Base-by-base conservation (phyloP, 1,139 yeast species). In the Lodderomyces jiufengensis region DNA sequence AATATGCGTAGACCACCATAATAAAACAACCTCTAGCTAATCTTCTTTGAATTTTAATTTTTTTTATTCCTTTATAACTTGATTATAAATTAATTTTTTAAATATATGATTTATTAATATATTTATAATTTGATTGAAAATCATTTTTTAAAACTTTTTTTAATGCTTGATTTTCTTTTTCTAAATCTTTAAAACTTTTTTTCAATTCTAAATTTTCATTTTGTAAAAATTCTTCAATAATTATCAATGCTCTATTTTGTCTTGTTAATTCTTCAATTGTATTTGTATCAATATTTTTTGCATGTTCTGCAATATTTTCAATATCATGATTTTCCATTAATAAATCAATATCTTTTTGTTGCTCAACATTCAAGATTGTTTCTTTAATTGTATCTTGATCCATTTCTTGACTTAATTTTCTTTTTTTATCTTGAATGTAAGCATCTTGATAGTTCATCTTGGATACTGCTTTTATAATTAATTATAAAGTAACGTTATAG, bases 401-500 rank as follows among this genome's bases (percentile, higher is more conserved):
- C 29, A 39, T 34, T 21, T 38, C 44, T 33, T 44, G 38, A 24
- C 39, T 32, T 32, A 44, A 39, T 29, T 42, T 42, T 21, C 47
- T 39, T 27, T 38, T 44, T 32, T 36, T 38, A 32, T 42, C 46
- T 32, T 32, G 36, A 34, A 36, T 28, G 44, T 37, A 40, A 34
- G 42, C 43, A 18, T 38, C 43, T 34, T 42, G 38, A 33, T 40
- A 38, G 43, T 39, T 42, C 46, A 43, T 43, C 35, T 39, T 41
- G 46, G 42, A 43, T 34, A 42, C 31, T 14, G 31, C 21, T 28
- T 24, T 24, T 11, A 24, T 24, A 24, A 5, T 18, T 18, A 7
- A 18, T 18, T 18, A 18, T 18, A 18, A n/a, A n/a, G n/a, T n/a
- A n/a, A n/a, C n/a, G n/a, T n/a, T n/a, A n/a, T n/a, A n/a, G n/a